Evolutionary conservation across 257 asterid genomes (phyloP).

Genomic region (Solanum dulcamara): DNA sequence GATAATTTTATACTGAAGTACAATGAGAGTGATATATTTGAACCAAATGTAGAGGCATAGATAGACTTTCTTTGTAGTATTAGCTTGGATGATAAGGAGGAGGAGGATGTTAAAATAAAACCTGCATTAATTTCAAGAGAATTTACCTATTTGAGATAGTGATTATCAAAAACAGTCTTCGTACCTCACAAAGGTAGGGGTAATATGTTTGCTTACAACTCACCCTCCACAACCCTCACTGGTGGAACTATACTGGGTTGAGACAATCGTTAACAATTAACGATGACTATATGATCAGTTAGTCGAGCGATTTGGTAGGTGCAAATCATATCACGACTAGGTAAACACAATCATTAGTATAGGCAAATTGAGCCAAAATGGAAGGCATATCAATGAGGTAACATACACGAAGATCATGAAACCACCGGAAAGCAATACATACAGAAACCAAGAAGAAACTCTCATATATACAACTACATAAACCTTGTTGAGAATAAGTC

Average conservation of each 20-base stretch:
- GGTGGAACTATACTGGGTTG: background rate
- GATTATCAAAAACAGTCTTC: background rate
- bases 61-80: constrained; percentile 55
- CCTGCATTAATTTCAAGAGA: background rate
- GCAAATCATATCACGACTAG: background rate
- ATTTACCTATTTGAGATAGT: background rate
- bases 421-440: background rate
- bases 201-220: background rate
- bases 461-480: background rate
- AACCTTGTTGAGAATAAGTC: background rate
- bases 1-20: no score
- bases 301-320: background rate
- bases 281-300: background rate
- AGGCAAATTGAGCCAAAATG: background rate
- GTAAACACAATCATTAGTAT: background rate
- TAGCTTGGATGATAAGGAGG: constrained; percentile 16
- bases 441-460: background rate
- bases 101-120: background rate
- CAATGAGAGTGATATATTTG: background rate
- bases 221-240: background rate
- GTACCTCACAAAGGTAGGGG: background rate
- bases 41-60: constrained; percentile 41
- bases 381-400: background rate
- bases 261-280: background rate
- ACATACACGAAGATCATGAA: background rate